Percentiles rank a stretch among this genome's conserved stretches.
Conservation (phyloP, 202 grass and related monocot species). For the Thinopyrum obtusiflorum region DNA sequence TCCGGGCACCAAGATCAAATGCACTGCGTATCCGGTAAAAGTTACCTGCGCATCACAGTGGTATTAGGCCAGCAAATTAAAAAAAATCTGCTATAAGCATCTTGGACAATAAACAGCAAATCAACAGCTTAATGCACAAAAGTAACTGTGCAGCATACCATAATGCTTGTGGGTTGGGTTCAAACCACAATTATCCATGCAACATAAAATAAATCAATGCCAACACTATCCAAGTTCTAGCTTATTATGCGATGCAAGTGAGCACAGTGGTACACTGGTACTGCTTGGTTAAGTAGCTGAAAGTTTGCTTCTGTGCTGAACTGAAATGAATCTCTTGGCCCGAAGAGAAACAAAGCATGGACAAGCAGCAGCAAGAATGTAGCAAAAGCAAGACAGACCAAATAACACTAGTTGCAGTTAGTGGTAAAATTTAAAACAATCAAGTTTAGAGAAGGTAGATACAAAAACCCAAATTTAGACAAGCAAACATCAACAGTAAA, state of each 20-base stretch:
- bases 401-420: conserved; percentile 1
- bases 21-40: conserved; percentile 83
- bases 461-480: neutral
- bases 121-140: conserved; percentile 12
- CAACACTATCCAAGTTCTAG: neutral
- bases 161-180: neutral
- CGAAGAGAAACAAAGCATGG: neutral
- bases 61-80: neutral
- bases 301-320: neutral
- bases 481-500: neutral
- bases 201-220: conserved; percentile 1
- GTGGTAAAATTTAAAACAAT: neutral
- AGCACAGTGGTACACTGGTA: neutral
- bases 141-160: neutral
- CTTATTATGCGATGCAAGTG: neutral
- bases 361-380: neutral
- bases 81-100: neutral
- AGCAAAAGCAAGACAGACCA: neutral
- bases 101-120: conserved; percentile 21
- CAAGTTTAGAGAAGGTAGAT: neutral
- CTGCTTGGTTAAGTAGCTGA: conserved; percentile 15
- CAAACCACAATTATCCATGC: neutral
- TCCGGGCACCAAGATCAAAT: conserved; percentile 85
- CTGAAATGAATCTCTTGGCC: neutral
- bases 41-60: conserved; percentile 40